Conservation (phyloP, 1,284 basidiomycete genomes). For the Cryptococcus sp. region DNA sequence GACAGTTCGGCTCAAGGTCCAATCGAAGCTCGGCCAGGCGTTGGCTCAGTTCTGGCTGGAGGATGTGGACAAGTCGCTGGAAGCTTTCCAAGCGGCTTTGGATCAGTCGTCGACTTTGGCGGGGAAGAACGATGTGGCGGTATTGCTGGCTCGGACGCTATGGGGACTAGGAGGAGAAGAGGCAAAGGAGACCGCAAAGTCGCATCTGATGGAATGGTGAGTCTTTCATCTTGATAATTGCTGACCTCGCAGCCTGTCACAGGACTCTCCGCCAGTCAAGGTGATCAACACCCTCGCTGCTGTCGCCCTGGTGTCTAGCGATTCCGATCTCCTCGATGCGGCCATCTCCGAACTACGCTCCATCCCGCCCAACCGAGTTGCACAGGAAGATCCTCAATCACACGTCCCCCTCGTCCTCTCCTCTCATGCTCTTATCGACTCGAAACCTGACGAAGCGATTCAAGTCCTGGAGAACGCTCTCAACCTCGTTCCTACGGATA, state of each 20-base stretch:
- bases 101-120: conserved; percentile 48
- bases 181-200: conserved; percentile 67
- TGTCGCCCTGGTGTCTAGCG: conserved; percentile 74
- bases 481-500: conserved; percentile 7
- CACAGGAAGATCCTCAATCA: conserved; percentile 25
- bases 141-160: conserved; percentile 70
- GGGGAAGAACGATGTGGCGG: conserved; percentile 63
- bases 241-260: conserved; percentile 53
- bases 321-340: conserved; percentile 76
- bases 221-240: conserved; percentile 22
- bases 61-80: conserved; percentile 60
- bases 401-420: conserved; percentile 31
- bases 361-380: conserved; percentile 13
- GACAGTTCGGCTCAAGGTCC: conserved; percentile 54
- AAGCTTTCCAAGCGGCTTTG: conserved; percentile 62
- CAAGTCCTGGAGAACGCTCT: conserved; percentile 20
- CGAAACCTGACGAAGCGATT: conserved; percentile 30
- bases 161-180: conserved; percentile 75
- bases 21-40: conserved; percentile 66
- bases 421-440: conserved; percentile 21
- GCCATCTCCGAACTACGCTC: conserved; percentile 70
- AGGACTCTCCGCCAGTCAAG: conserved; percentile 54
- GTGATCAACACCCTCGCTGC: conserved; percentile 78
- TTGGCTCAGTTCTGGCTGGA: conserved; percentile 64
- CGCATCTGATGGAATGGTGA: conserved; percentile 76